Percentiles rank a stretch among this genome's conserved stretches.
Conservation (phyloP, 208 protist genomes). For the Leishmania braziliensis region DNA sequence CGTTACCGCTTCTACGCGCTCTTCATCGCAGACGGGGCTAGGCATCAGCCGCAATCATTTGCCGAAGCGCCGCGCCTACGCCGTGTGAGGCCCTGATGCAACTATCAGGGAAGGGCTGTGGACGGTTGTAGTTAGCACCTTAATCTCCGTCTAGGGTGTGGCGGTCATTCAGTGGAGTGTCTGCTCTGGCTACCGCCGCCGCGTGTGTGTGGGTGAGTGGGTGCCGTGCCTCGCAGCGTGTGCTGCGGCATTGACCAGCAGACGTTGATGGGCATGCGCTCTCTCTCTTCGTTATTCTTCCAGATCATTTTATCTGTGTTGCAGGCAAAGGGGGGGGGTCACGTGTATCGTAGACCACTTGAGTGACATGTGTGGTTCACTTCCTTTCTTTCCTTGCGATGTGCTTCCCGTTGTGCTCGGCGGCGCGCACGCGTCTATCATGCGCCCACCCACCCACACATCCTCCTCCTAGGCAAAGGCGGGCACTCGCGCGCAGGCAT, state of each 20-base stretch:
- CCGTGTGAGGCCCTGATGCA: conserved; percentile 1
- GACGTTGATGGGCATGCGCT: background rate
- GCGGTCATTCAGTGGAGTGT: background rate
- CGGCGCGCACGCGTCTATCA: background rate
- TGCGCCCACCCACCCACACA: background rate
- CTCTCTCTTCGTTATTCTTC: background rate
- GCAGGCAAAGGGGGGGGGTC: too few species aligned
- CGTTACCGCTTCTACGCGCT: background rate
- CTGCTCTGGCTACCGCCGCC: background rate
- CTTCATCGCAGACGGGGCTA: background rate
- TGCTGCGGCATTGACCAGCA: background rate
- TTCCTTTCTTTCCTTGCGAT: conserved; percentile 1
- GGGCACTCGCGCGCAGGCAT: background rate
- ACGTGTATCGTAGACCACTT: background rate
- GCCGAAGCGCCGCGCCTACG: conserved; percentile 41
- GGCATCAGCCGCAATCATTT: conserved; percentile 8
- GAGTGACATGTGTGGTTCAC: background rate
- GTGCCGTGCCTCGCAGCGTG: background rate
- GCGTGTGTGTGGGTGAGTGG: background rate
- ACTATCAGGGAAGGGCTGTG: background rate
- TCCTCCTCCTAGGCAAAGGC: background rate
- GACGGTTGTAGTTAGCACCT: background rate
- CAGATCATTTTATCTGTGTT: too few species aligned
- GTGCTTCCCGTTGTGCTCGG: background rate
- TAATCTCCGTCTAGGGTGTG: background rate